Evolutionary conservation across 352 stramenopile genomes (phyloP), one percentile per base, ranked within the genome.

Genomic region (Globisporangium orthogonon): DNA sequence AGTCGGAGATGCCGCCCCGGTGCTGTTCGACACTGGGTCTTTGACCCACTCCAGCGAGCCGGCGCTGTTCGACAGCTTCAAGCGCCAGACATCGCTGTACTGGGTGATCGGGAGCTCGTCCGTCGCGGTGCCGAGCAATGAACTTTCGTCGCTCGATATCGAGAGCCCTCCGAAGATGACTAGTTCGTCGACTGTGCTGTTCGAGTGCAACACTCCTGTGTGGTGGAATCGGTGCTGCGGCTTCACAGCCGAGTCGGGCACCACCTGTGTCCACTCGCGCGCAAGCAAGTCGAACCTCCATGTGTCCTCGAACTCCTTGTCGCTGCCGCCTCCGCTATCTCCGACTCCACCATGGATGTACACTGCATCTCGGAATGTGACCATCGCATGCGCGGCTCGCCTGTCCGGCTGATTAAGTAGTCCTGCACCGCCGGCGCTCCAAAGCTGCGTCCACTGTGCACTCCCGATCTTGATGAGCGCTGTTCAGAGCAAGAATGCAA

Each of bases 251-350:
- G 54, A 23, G 0, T 60, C 62, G 5, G 63, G 50, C 17, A 59
- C 56, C 5, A 83, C 11, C 33, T 75, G 60, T 0, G 63, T 46
- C 73, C 75, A 86, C 50, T 60, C 56, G n/a, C 64, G 62, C 0
- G 41, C 45, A 14, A 66, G 44, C 30, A 83, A 52, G 37, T 86
- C 71, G 44, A 86, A 84, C 11, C 64, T 61, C 81, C 81, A 91
- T n/a, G 81, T 88, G 56, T 91, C 81, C n/a, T 79, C 76, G 35
- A 73, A 83, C 59, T 91, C 81, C 55, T 77, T 50, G 50, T 86
- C 75, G 4, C 55, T 54, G 31, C 58, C 56, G 7, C 62, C 52
- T 6, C 33, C 50, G 30, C 40, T 23, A 7, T 69, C 63, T 30
- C 73, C 77, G 37, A 88, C 69, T 44, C 81, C 81, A 3, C 81